Conservation (phyloP, 495 filamentous ascomycete species). For the Talaromyces ruber region DNA sequence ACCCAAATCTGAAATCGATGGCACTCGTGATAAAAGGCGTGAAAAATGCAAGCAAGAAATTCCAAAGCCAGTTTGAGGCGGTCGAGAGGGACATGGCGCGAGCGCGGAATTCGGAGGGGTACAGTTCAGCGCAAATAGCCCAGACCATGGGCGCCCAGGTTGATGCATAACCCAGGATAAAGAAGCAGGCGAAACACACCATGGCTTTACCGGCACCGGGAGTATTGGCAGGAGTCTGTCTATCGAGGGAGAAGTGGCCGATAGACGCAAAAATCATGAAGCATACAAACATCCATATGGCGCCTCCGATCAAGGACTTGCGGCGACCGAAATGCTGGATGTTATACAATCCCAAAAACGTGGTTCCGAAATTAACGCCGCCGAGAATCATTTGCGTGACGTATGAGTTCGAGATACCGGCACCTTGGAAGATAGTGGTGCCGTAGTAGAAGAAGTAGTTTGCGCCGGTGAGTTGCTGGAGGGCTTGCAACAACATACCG, state of each 20-base stretch:
- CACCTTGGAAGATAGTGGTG: slow-evolving; percentile 62
- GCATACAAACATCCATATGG: slow-evolving; percentile 58
- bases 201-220: slow-evolving; percentile 61
- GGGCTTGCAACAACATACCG: slow-evolving; percentile 58
- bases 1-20: slow-evolving; percentile 67
- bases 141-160: slow-evolving; percentile 83
- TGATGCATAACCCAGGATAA: slow-evolving; percentile 45
- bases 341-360: slow-evolving; percentile 61
- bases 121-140: slow-evolving; percentile 71
- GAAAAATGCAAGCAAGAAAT: slow-evolving; percentile 75
- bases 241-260: slow-evolving; percentile 55
- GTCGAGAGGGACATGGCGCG: slow-evolving; percentile 68
- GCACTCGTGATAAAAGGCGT: slow-evolving; percentile 59
- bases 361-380: slow-evolving; percentile 64
- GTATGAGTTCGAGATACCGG: slow-evolving; percentile 61
- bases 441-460: slow-evolving; percentile 69
- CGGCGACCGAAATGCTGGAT: slow-evolving; percentile 66
- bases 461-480: slow-evolving; percentile 43
- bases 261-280: slow-evolving; percentile 66
- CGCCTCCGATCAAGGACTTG: slow-evolving; percentile 57
- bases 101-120: slow-evolving; percentile 65
- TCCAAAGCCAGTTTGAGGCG: slow-evolving; percentile 78
- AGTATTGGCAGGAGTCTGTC: slow-evolving; percentile 40
- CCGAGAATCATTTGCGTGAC: slow-evolving; percentile 67
- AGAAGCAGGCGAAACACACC: slow-evolving; percentile 67